A percentile compares a stretch with the other conserved stretches of the same genome.
Evolutionary conservation across 768 basidiomycete genomes (phyloP).

Genomic region (Gyrodon lividus): DNA sequence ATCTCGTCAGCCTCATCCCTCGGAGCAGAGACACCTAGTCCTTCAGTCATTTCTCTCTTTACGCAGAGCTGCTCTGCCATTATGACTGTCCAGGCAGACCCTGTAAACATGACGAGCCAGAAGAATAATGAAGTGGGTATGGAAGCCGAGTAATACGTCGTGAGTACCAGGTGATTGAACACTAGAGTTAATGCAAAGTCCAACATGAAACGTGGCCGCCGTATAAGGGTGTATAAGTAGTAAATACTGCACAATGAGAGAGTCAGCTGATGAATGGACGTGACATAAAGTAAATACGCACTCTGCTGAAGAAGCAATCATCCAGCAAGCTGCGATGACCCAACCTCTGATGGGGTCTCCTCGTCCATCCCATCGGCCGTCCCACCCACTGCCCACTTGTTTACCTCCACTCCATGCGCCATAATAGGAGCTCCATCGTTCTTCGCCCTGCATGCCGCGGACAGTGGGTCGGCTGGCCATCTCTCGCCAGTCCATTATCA

Average conservation of each 20-base stretch:
- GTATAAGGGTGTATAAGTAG: slow-evolving; percentile 83
- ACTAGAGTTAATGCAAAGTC: slow-evolving; percentile 91
- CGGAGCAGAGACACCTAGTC: slow-evolving; percentile 53
- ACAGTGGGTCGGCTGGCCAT: slow-evolving; percentile 86
- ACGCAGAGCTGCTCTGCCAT: slow-evolving; percentile 91
- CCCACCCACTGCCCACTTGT: slow-evolving; percentile 59
- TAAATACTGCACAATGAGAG: slow-evolving; percentile 47
- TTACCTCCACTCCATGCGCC: slow-evolving; percentile 83
- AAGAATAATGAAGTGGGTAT: slow-evolving; percentile 90
- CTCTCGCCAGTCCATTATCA: slow-evolving; percentile 98
- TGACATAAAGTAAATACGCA: slow-evolving; percentile 48
- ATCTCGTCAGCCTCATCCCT: slow-evolving; percentile 51
- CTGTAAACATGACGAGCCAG: slow-evolving; percentile 77
- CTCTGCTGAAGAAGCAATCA: slow-evolving; percentile 81
- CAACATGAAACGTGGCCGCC: slow-evolving; percentile 89
- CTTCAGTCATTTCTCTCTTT: slow-evolving; percentile 85
- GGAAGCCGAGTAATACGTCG: slow-evolving; percentile 71
- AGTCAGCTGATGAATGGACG: slow-evolving; percentile 7
- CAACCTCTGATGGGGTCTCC: slow-evolving; percentile 83
- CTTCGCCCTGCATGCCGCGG: slow-evolving; percentile 58
- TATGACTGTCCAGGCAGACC: slow-evolving; percentile 72
- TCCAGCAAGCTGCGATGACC: slow-evolving; percentile 88
- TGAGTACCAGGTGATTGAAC: slow-evolving; percentile 90
- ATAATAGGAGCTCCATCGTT: slow-evolving; percentile 62
- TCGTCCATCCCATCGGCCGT: slow-evolving; percentile 60